These are phyloP conservation scores for Metschnikowia cerradonensis DNA, from an alignment of 805 yeast species.

Conservation along the genomic window DNA sequence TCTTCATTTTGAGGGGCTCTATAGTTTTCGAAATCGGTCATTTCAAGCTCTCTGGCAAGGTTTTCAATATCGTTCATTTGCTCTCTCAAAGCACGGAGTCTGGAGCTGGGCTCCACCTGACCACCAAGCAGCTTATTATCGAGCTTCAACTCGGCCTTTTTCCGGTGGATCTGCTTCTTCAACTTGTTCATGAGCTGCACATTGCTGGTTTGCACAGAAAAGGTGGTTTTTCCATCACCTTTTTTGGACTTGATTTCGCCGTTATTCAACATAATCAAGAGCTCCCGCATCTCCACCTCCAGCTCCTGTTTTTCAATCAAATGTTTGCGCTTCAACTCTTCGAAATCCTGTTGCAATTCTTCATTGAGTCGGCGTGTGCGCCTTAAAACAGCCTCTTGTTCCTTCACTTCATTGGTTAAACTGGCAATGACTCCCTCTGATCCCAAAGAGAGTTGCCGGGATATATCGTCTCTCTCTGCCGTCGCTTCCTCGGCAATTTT, in stretches of 20 bases:
- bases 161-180: constrained; percentile 43
- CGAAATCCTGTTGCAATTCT: constrained; percentile 56
- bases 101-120: constrained; percentile 69
- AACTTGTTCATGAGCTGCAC: constrained; percentile 38
- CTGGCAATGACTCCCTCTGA: constrained; percentile 67
- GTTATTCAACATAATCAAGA: constrained; percentile 58
- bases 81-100: constrained; percentile 70
- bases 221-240: constrained; percentile 33
- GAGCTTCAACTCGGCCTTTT: constrained; percentile 43
- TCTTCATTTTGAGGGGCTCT: constrained; percentile 10
- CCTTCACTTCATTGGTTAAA: constrained; percentile 57
- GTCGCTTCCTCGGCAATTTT: constrained; percentile 27
- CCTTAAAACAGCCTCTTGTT: constrained; percentile 55
- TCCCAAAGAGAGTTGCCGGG: constrained; percentile 66
- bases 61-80: constrained; percentile 81
- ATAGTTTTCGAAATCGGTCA: constrained; percentile 65
- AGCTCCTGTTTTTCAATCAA: constrained; percentile 68
- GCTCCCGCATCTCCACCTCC: constrained; percentile 72
- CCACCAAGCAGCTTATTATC: constrained; percentile 47
- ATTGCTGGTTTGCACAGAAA: constrained; percentile 31
- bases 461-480: constrained; percentile 49
- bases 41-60: constrained; percentile 82
- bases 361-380: constrained; percentile 60
- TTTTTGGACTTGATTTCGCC: constrained; percentile 33
- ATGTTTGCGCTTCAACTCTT: constrained; percentile 56